These are phyloP conservation scores for Coemansia reversa DNA, from an alignment of 192 early-diverging fungal species.

Conservation along the genomic window DNA sequence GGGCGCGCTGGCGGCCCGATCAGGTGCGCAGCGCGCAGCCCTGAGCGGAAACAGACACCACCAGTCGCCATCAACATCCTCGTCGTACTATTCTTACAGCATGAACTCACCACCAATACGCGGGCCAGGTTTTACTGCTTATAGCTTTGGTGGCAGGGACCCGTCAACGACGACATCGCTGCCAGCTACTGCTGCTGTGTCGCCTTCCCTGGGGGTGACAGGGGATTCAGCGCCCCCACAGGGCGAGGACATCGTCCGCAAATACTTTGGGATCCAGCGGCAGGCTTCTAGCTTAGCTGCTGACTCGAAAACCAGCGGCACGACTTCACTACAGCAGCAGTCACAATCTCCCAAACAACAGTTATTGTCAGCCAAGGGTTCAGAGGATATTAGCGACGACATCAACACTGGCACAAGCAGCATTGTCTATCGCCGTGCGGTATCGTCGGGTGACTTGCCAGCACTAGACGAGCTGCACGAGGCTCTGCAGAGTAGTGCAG, in stretches of 20 bases:
- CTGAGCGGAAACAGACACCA: conserved; percentile 33
- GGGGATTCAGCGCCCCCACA: conserved; percentile 14
- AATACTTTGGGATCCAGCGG: conserved; percentile 45
- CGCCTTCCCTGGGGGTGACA: conserved; percentile 3
- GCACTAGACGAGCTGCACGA: conserved; percentile 32
- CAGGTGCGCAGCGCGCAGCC: background rate
- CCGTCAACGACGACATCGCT: conserved; percentile 11
- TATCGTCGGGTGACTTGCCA: conserved; percentile 53
- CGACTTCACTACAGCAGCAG: background rate
- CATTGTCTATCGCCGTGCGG: conserved; percentile 48
- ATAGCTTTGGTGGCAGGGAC: conserved; percentile 15
- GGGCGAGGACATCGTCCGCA: conserved; percentile 53
- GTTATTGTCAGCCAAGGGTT: conserved; percentile 1
- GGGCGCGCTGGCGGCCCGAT: conserved; percentile 15
- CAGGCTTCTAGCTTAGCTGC: conserved; percentile 7
- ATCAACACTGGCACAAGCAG: conserved; percentile 13
- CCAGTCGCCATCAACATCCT: conserved; percentile 42
- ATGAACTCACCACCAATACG: conserved; percentile 34
- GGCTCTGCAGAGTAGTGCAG: background rate
- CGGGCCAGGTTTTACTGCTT: conserved; percentile 9
- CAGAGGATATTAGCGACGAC: background rate
- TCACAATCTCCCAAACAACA: conserved; percentile 4
- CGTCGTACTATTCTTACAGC: conserved; percentile 39
- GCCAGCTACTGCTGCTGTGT: conserved; percentile 12
- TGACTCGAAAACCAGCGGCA: background rate